These are phyloP conservation scores for Hypoxylon cercidicola DNA, from an alignment of 495 filamentous ascomycete species.

Conservation along the genomic window DNA sequence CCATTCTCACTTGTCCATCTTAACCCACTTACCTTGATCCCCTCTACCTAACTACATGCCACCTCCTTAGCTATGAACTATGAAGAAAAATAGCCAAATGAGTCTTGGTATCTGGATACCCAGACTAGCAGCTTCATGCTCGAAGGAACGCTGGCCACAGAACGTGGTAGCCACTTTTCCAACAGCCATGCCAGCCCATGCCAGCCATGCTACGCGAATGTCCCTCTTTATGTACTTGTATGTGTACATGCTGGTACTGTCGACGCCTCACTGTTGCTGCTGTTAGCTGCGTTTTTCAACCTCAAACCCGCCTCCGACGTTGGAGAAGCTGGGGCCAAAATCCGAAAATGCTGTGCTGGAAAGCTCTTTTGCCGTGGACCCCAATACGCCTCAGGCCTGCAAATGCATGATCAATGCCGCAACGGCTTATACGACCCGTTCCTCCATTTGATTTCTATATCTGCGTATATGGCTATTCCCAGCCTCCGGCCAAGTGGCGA, in stretches of 20 bases:
- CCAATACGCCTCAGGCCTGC: conserved; percentile 12
- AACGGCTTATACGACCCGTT: conserved; percentile 17
- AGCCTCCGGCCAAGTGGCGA: conserved; percentile 36
- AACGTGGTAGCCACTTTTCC: conserved; percentile 34
- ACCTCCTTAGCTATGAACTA: conserved; percentile 16
- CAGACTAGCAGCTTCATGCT: conserved; percentile 12
- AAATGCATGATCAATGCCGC: conserved; percentile 27
- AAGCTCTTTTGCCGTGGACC: conserved; percentile 24
- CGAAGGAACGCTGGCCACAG: conserved; percentile 29
- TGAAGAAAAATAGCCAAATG: conserved; percentile 36
- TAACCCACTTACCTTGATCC: conserved; percentile 31
- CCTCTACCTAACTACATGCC: conserved; percentile 39
- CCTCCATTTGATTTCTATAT: conserved; percentile 6
- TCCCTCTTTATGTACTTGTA: neutral
- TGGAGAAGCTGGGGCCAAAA: conserved; percentile 26
- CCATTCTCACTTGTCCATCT: conserved; percentile 40
- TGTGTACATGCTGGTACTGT: neutral
- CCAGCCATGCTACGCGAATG: conserved; percentile 31
- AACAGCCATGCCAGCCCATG: too few species aligned
- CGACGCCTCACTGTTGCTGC: conserved; percentile 21
- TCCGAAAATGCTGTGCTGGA: conserved; percentile 7
- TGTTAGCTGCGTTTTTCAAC: conserved; percentile 26
- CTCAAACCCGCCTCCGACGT: conserved; percentile 34
- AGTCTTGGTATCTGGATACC: conserved; percentile 6
- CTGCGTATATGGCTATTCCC: conserved; percentile 23